Evolutionary conservation across 805 yeast genomes (phyloP).

Genomic region (Hagleromyces aurorensis): DNA sequence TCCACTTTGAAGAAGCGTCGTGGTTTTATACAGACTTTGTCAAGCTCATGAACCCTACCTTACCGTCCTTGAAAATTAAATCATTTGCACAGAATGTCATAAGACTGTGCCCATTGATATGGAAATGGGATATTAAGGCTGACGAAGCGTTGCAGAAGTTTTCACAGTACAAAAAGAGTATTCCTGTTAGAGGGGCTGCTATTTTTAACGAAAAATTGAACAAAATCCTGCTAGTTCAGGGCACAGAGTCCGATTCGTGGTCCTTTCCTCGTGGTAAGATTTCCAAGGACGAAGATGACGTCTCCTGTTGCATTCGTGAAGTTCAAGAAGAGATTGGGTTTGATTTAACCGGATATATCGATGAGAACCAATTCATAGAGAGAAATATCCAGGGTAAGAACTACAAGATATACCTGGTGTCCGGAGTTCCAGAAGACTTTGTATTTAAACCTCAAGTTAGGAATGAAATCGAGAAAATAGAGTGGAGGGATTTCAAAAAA

Average conservation of each 20-base stretch:
- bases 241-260: slow-evolving; percentile 79
- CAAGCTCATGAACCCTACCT: slow-evolving; percentile 58
- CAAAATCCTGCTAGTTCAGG: slow-evolving; percentile 73
- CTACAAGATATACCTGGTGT: slow-evolving; percentile 70
- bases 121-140: slow-evolving; percentile 81
- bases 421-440: slow-evolving; percentile 68
- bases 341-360: slow-evolving; percentile 61
- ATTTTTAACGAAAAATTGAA: slow-evolving; percentile 62
- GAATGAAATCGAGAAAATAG: slow-evolving; percentile 76
- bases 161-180: slow-evolving; percentile 75
- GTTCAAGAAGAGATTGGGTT: slow-evolving; percentile 91
- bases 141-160: slow-evolving; percentile 68
- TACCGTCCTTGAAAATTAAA: slow-evolving; percentile 75
- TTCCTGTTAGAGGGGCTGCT: slow-evolving; percentile 96
- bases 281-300: slow-evolving; percentile 84
- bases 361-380: slow-evolving; percentile 69
- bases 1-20: slow-evolving; percentile 96
- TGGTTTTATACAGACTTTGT: slow-evolving; percentile 93
- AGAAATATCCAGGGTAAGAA: slow-evolving; percentile 77
- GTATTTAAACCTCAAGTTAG: slow-evolving; percentile 76
- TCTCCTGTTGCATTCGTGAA: slow-evolving; percentile 85
- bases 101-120: slow-evolving; percentile 62
- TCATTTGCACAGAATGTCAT: slow-evolving; percentile 61
- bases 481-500: slow-evolving; percentile 62
- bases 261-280: slow-evolving; percentile 97